A percentile compares a stretch with the other conserved stretches of the same genome.
Conservation (phyloP, 2,329 filamentous ascomycete genomes). For the Aspergillus sp. region DNA sequence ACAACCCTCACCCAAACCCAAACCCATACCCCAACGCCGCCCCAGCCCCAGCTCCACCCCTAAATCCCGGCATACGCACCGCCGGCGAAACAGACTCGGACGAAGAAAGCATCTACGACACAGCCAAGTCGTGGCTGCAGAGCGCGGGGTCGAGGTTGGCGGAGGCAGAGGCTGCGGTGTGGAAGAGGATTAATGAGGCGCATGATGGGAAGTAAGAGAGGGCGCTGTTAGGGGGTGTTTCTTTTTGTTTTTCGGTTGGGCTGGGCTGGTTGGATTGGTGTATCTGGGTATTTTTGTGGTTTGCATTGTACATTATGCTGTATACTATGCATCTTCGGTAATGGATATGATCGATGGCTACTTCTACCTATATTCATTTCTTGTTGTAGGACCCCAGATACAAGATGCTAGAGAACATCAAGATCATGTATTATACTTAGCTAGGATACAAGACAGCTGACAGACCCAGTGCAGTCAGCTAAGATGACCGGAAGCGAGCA, state of each 20-base stretch:
- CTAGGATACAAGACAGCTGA: not conserved
- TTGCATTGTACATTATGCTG: not conserved
- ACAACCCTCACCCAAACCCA: slow-evolving; percentile 25
- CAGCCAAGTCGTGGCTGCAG: slow-evolving; percentile 35
- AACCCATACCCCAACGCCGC: slow-evolving; percentile 19
- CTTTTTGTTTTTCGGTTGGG: not conserved
- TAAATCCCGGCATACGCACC: slow-evolving; percentile 2
- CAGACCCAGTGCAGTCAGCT: slow-evolving; percentile 21
- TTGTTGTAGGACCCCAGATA: no score
- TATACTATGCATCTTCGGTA: not conserved
- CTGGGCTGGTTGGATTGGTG: not conserved
- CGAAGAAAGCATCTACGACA: slow-evolving; percentile 27
- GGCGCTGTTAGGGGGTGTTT: no score
- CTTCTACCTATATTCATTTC: no score
- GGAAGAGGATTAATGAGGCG: slow-evolving; percentile 37
- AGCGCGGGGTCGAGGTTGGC: slow-evolving; percentile 32
- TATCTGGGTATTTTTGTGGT: not conserved
- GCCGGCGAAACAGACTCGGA: slow-evolving; percentile 10
- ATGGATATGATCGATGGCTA: no score
- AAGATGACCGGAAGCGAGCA: slow-evolving; percentile 19
- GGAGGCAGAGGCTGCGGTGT: slow-evolving; percentile 39
- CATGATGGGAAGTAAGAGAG: no score
- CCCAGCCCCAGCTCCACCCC: slow-evolving; percentile 1
- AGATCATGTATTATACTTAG: no score
- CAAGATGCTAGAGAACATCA: no score